Evolutionary conservation across 1,139 yeast genomes (phyloP).

Genomic region (Hanseniaspora uvarum): DNA sequence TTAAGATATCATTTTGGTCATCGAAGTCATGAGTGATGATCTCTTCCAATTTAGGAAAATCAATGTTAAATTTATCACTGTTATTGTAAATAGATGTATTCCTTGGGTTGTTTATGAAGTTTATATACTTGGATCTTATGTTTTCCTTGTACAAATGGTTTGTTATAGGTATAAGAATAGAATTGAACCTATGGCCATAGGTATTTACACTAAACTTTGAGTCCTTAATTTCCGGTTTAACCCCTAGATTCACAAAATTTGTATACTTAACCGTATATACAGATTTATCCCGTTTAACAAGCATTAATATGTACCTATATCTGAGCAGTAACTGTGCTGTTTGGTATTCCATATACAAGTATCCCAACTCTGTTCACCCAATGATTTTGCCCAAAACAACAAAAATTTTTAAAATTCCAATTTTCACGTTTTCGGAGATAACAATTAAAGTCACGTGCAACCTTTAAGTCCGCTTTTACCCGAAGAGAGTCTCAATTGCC

Average conservation of each 20-base stretch:
- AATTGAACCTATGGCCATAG: slow-evolving; percentile 30
- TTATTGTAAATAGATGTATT: slow-evolving; percentile 35
- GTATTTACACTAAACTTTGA: not conserved
- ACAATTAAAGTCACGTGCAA: too few species aligned
- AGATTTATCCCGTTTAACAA: not conserved
- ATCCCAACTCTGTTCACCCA: not conserved
- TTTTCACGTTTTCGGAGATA: too few species aligned
- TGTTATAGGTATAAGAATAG: slow-evolving; percentile 37
- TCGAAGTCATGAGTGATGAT: slow-evolving; percentile 27
- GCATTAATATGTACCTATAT: not conserved
- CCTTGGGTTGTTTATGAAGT: slow-evolving; percentile 25
- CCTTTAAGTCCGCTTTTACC: too few species aligned
- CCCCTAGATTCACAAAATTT: slow-evolving; percentile 22
- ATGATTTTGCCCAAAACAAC: not conserved
- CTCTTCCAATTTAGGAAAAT: slow-evolving; percentile 33
- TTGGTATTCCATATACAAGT: too few species aligned
- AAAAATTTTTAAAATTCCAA: too few species aligned
- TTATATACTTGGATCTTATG: slow-evolving; percentile 33
- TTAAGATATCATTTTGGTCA: not conserved
- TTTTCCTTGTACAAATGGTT: slow-evolving; percentile 37
- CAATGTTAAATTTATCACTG: slow-evolving; percentile 28
- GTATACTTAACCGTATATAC: not conserved
- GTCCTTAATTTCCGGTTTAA: slow-evolving; percentile 24
- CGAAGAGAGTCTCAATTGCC: too few species aligned
- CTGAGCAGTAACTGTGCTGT: not conserved